Conservation (phyloP, 148 eudicot species). For the Nyssa sinensis region DNA sequence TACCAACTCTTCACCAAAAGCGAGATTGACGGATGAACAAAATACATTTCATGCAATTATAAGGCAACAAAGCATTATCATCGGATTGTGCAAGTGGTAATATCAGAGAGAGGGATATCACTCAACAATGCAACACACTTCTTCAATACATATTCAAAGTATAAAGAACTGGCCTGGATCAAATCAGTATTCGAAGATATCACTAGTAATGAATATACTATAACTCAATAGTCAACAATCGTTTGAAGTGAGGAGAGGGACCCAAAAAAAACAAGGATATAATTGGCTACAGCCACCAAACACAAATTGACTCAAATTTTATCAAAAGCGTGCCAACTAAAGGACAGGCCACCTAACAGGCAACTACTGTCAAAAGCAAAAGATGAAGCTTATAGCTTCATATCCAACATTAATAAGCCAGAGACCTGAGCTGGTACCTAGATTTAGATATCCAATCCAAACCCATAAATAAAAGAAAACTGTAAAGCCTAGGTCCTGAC, state of each 20-base stretch:
- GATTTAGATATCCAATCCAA: no score
- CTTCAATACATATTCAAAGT: background rate
- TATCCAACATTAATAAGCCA: no score
- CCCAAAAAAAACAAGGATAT: background rate
- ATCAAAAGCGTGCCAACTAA: no score
- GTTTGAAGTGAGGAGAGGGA: background rate
- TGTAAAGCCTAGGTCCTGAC: no score
- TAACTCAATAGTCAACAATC: background rate
- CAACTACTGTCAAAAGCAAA: no score
- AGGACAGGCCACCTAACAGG: no score
- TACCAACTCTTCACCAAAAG: background rate
- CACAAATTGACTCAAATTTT: no score
- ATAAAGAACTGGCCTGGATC: background rate
- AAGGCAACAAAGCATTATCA: background rate
- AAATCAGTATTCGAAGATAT: background rate
- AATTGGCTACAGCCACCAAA: background rate
- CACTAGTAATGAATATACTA: background rate
- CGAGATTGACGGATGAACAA: background rate
- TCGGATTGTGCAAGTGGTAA: background rate
- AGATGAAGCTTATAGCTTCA: no score
- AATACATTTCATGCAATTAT: background rate
- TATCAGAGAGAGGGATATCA: background rate
- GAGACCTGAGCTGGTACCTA: no score
- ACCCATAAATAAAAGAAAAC: no score
- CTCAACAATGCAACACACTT: background rate